Evolutionary conservation across 352 stramenopile genomes (phyloP).

Genomic region (Globisporangium sylvaticum): DNA sequence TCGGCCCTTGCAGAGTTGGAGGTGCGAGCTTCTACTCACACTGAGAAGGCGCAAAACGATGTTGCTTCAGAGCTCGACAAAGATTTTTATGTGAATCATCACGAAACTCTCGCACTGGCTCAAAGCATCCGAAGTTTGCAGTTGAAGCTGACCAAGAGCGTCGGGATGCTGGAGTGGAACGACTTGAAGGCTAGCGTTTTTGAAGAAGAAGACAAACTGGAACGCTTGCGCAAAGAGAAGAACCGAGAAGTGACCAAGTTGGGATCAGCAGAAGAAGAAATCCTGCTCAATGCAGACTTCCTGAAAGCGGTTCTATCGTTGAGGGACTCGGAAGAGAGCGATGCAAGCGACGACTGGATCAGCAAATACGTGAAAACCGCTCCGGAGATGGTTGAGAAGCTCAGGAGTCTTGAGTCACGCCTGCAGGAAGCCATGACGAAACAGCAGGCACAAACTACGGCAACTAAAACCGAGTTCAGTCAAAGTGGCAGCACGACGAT

Average conservation of each 20-base stretch:
- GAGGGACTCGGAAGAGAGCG: slow-evolving; percentile 12
- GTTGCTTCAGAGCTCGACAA: slow-evolving; percentile 24
- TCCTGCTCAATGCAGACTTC: slow-evolving; percentile 63
- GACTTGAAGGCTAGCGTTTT: slow-evolving; percentile 45
- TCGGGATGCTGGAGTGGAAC: slow-evolving; percentile 54
- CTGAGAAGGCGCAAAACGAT: neutral
- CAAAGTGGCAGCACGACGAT: neutral
- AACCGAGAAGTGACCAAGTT: slow-evolving; percentile 34
- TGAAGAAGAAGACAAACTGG: slow-evolving; percentile 41
- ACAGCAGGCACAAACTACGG: neutral
- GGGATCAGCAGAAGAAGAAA: slow-evolving; percentile 42
- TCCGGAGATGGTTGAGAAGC: slow-evolving; percentile 42
- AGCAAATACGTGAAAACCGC: slow-evolving; percentile 50
- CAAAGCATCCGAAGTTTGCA: slow-evolving; percentile 48
- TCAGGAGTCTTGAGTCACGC: slow-evolving; percentile 35
- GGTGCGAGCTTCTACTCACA: neutral
- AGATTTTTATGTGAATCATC: slow-evolving; percentile 39
- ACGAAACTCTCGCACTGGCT: slow-evolving; percentile 37
- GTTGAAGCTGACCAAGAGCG: slow-evolving; percentile 50
- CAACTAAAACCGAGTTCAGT: neutral
- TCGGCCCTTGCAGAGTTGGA: slow-evolving; percentile 38
- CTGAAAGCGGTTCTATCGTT: slow-evolving; percentile 39
- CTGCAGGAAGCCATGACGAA: slow-evolving; percentile 30
- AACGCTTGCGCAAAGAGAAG: slow-evolving; percentile 27
- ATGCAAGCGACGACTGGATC: slow-evolving; percentile 20